phyloP scores from a whole-genome alignment of 345 rosid genomes.

The Cardiospermum halicacabum region DNA sequence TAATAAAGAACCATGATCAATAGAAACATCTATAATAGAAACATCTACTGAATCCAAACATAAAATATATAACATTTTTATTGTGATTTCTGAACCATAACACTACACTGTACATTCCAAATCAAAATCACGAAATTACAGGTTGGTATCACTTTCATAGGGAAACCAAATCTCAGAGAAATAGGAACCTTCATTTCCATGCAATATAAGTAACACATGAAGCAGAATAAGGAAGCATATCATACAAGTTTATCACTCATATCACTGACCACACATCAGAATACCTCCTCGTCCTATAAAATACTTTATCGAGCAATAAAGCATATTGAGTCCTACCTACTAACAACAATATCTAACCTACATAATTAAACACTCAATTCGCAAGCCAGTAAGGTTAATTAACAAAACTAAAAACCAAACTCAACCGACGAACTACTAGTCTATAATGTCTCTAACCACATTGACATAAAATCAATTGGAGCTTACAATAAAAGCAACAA shows the following conservation, averaged over 20 bases:
- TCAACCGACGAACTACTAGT: neutral
- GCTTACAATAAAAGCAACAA: slow-evolving; percentile 84
- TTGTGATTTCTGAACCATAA: no score
- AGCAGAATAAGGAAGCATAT: neutral
- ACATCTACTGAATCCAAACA: neutral
- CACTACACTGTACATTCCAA: neutral
- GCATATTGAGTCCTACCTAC: neutral
- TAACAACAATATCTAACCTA: neutral
- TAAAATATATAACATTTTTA: no score
- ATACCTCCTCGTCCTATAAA: neutral
- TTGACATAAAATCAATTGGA: neutral
- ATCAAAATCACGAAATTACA: neutral
- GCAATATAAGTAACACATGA: neutral
- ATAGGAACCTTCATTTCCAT: neutral
- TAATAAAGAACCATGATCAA: neutral
- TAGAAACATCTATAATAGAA: no score
- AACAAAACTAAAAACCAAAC: neutral
- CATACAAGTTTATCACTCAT: neutral
- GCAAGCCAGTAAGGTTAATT: slow-evolving; percentile 3
- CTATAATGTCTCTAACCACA: neutral
- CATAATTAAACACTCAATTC: slow-evolving; percentile 1
- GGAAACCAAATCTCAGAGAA: neutral
- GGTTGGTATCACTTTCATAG: neutral
- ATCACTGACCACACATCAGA: neutral
- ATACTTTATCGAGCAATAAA: neutral